phyloP scores from a whole-genome alignment of 306 rosid species.

The Begonia masoniana region DNA sequence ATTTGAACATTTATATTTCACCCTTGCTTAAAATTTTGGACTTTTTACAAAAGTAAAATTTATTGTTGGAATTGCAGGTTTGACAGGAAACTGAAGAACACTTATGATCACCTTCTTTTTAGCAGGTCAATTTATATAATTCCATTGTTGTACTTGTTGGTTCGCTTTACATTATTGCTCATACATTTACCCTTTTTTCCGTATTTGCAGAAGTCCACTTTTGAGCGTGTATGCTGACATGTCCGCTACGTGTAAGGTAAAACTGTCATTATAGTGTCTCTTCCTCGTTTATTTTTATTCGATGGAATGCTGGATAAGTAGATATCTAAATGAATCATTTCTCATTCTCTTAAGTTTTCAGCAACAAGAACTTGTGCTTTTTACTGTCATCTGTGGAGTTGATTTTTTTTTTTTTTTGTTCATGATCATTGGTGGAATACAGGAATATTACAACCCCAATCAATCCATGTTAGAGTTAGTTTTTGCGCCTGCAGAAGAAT shows the following conservation, averaged over 20 bases:
- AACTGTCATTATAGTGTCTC: not conserved
- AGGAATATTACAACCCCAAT: slow-evolving; percentile 91
- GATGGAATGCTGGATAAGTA: not conserved
- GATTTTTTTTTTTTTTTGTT: not conserved
- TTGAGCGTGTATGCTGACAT: slow-evolving; percentile 96
- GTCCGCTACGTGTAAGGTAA: slow-evolving; percentile 94
- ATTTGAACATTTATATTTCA: not conserved
- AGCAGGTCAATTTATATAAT: slow-evolving; percentile 50
- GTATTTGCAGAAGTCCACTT: slow-evolving; percentile 76
- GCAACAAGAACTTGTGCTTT: not conserved
- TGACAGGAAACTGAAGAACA: slow-evolving; percentile 90
- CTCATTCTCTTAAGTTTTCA: not conserved
- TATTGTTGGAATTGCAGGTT: slow-evolving; percentile 45
- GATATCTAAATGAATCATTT: not conserved
- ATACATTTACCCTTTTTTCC: slow-evolving; percentile 7
- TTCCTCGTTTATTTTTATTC: not conserved
- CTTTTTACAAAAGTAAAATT: not conserved
- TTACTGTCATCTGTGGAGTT: not conserved
- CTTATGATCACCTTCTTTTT: slow-evolving; percentile 89
- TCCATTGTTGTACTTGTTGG: too few species aligned
- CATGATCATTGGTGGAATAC: slow-evolving; percentile 2
- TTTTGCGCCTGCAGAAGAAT: slow-evolving; percentile 96
- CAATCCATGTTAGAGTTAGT: slow-evolving; percentile 95
- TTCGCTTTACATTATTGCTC: not conserved
- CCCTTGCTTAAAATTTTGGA: not conserved